Evolutionary conservation across 345 rosid species (phyloP).

Genomic region (Syzygium grande): DNA sequence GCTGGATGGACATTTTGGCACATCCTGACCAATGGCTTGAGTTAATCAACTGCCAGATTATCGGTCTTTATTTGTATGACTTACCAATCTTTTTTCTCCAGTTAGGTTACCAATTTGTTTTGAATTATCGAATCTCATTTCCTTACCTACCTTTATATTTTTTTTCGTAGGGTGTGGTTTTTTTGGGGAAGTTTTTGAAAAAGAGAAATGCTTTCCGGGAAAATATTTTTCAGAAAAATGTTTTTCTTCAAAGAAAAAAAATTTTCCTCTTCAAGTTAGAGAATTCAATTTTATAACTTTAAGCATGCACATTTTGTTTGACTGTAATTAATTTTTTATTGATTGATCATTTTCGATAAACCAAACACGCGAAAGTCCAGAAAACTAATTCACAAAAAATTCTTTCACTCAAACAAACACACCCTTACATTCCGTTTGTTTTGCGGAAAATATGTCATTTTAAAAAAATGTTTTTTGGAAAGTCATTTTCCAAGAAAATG

Average conservation of each 20-base stretch:
- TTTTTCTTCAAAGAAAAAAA: no score
- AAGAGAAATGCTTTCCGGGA: background rate
- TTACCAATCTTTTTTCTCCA: background rate
- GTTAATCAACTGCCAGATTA: background rate
- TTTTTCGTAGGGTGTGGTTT: background rate
- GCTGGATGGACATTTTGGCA: background rate
- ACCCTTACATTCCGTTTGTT: no score
- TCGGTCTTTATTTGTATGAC: background rate
- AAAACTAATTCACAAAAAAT: background rate
- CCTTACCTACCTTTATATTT: accelerated
- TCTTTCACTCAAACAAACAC: background rate
- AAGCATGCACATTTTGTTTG: background rate
- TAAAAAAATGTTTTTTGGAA: no score
- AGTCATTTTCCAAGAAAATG: no score
- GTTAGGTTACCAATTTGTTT: background rate
- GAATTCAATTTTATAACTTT: background rate
- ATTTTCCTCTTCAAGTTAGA: background rate
- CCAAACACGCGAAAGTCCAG: accelerated
- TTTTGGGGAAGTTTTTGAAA: background rate
- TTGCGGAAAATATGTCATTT: no score
- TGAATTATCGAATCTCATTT: background rate
- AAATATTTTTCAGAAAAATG: no score
- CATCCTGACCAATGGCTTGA: background rate
- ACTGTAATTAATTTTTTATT: background rate
- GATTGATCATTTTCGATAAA: background rate